A percentile compares a stretch with the other conserved stretches of the same genome.
These are phyloP conservation scores for Naganishia cerealis DNA, from an alignment of 1,284 basidiomycete species.

Conservation along the genomic window DNA sequence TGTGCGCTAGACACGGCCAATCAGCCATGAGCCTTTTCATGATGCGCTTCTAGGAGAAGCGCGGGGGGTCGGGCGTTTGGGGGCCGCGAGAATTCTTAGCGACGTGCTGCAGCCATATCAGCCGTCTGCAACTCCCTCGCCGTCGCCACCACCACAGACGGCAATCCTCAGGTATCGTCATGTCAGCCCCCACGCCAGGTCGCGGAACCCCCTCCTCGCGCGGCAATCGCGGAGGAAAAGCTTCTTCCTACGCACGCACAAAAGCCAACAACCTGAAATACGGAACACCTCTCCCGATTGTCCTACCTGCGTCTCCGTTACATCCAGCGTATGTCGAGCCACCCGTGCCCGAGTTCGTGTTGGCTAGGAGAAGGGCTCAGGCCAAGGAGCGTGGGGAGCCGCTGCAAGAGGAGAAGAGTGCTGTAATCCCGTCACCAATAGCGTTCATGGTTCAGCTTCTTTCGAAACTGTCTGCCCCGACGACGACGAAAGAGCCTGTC, in stretches of 20 bases:
- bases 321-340: constrained; percentile 36
- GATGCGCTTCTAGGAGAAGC: neutral
- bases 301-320: constrained; percentile 43
- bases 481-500: constrained; percentile 25
- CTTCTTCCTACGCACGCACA: constrained; percentile 27
- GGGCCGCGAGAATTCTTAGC: constrained; percentile 6
- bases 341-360: constrained; percentile 19
- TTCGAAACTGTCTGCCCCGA: constrained; percentile 14
- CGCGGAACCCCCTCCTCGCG: constrained; percentile 16
- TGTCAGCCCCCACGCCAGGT: constrained; percentile 11
- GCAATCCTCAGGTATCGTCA: neutral
- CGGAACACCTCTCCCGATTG: constrained; percentile 50
- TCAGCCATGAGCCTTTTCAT: constrained; percentile 29
- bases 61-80: neutral
- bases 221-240: constrained; percentile 30
- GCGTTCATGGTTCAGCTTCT: constrained; percentile 10
- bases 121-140: neutral
- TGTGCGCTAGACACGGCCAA: constrained; percentile 21
- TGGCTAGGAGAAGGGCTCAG: constrained; percentile 22
- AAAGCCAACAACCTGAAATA: constrained; percentile 44
- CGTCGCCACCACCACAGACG: neutral
- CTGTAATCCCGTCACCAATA: constrained; percentile 19
- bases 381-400: constrained; percentile 13
- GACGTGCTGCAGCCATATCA: neutral
- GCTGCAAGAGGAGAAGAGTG: neutral